These are phyloP conservation scores for Trypanosomatidae sp. DNA, from an alignment of 208 protist genomes.

Conservation along the genomic window DNA sequence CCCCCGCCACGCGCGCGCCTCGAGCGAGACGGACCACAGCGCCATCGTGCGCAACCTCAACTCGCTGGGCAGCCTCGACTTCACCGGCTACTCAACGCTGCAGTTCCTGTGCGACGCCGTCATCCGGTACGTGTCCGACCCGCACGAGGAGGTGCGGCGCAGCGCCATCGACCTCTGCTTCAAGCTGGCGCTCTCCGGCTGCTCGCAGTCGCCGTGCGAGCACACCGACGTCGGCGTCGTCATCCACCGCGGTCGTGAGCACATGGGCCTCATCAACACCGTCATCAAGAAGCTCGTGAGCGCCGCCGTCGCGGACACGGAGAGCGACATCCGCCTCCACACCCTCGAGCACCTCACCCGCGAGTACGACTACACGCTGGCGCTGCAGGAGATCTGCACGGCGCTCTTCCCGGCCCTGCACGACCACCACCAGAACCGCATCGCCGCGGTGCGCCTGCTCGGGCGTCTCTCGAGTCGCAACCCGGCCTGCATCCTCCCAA, in stretches of 20 bases:
- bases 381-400: constrained; percentile 68
- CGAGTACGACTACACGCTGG: constrained; percentile 74
- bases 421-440: constrained; percentile 86
- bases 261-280: constrained; percentile 74
- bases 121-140: constrained; percentile 73
- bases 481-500: constrained; percentile 75
- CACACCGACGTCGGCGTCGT: constrained; percentile 65
- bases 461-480: constrained; percentile 81
- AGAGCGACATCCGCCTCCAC: constrained; percentile 89
- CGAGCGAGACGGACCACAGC: constrained; percentile 29
- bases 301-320: constrained; percentile 82
- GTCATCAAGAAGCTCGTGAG: constrained; percentile 79
- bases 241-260: constrained; percentile 80
- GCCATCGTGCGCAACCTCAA: constrained; percentile 63
- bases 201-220: constrained; percentile 71
- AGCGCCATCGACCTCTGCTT: constrained; percentile 88
- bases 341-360: constrained; percentile 74
- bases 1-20: constrained; percentile 6
- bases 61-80: constrained; percentile 76
- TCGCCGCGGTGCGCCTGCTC: constrained; percentile 75
- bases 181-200: constrained; percentile 85
- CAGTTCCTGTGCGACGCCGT: constrained; percentile 85
- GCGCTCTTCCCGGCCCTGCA: constrained; percentile 81
- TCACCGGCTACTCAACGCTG: constrained; percentile 86
- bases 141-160: constrained; percentile 85